Conservation (phyloP, 1,284 basidiomycete genomes). For the Ustilago tritici region DNA sequence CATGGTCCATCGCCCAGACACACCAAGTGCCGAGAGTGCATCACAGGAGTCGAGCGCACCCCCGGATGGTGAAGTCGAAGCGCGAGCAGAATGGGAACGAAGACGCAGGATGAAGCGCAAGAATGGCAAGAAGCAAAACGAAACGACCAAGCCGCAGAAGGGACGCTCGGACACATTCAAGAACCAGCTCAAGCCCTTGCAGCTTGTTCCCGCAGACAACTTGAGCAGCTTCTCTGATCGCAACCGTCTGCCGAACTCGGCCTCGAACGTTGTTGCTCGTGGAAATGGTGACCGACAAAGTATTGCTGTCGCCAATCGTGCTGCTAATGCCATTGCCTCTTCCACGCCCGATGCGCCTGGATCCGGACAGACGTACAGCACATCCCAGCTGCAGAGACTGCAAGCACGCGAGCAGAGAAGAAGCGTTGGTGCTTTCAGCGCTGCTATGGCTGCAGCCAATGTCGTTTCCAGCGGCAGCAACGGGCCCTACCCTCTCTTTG, state of each 20-base stretch:
- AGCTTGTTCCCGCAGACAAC: slow-evolving; percentile 52
- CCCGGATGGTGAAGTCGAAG: slow-evolving; percentile 66
- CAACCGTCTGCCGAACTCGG: slow-evolving; percentile 9
- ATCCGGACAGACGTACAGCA: slow-evolving; percentile 44
- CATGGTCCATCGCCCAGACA: slow-evolving; percentile 20
- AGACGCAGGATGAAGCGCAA: slow-evolving; percentile 57
- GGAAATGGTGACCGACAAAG: slow-evolving; percentile 23
- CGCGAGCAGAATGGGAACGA: slow-evolving; percentile 66
- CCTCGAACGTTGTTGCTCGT: slow-evolving; percentile 8
- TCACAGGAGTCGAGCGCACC: slow-evolving; percentile 61
- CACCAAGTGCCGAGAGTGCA: slow-evolving; percentile 42
- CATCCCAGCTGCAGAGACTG: slow-evolving; percentile 62
- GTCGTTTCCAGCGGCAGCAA: slow-evolving; percentile 57
- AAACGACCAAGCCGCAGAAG: slow-evolving; percentile 19
- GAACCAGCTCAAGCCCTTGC: slow-evolving; percentile 53
- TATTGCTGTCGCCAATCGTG: slow-evolving; percentile 19
- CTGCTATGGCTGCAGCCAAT: slow-evolving; percentile 57
- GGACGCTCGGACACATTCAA: slow-evolving; percentile 40
- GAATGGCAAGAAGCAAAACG: slow-evolving; percentile 33
- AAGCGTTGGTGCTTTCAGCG: slow-evolving; percentile 60
- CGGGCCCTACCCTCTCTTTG: slow-evolving; percentile 64
- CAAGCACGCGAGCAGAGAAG: slow-evolving; percentile 60
- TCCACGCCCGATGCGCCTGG: slow-evolving; percentile 10
- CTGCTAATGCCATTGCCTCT: slow-evolving; percentile 10
- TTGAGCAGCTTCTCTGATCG: slow-evolving; percentile 23